These are phyloP conservation scores for Vigna reflexopilosa DNA, from an alignment of 306 rosid species.

Conservation along the genomic window DNA sequence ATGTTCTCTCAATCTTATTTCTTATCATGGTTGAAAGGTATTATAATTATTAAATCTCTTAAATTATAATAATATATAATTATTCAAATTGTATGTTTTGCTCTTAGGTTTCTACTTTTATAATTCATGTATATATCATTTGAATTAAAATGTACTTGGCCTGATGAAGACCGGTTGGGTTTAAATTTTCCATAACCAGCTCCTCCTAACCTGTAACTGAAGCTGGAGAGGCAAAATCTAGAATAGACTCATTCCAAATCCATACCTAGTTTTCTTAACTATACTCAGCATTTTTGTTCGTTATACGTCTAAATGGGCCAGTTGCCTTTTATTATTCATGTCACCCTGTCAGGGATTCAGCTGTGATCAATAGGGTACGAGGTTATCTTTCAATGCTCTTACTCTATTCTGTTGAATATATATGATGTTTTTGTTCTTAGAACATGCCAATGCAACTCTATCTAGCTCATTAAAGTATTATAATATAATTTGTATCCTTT, in stretches of 20 bases:
- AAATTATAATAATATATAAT: neutral
- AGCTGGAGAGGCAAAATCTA: neutral
- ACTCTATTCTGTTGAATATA: slow-evolving; percentile 13
- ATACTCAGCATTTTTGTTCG: slow-evolving; percentile 15
- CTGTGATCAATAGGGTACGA: slow-evolving; percentile 10
- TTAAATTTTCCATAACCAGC: neutral
- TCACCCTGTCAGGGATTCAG: slow-evolving; percentile 9
- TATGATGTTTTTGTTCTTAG: neutral
- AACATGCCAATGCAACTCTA: slow-evolving; percentile 7
- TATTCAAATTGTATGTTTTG: neutral
- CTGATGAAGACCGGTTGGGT: neutral
- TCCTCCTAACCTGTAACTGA: neutral
- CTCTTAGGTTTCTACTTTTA: neutral
- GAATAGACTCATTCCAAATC: neutral
- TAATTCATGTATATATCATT: neutral
- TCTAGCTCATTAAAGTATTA: slow-evolving; percentile 15
- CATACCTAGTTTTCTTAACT: neutral
- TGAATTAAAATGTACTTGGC: neutral
- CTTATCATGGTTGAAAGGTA: neutral
- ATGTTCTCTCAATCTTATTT: neutral
- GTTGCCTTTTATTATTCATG: slow-evolving; percentile 16
- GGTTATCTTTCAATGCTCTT: neutral
- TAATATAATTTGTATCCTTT: slow-evolving; percentile 3
- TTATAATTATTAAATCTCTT: neutral
- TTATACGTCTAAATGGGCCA: neutral